Evolutionary conservation across 352 stramenopile species (phyloP).

Genomic region (Lagenidium giganteum): DNA sequence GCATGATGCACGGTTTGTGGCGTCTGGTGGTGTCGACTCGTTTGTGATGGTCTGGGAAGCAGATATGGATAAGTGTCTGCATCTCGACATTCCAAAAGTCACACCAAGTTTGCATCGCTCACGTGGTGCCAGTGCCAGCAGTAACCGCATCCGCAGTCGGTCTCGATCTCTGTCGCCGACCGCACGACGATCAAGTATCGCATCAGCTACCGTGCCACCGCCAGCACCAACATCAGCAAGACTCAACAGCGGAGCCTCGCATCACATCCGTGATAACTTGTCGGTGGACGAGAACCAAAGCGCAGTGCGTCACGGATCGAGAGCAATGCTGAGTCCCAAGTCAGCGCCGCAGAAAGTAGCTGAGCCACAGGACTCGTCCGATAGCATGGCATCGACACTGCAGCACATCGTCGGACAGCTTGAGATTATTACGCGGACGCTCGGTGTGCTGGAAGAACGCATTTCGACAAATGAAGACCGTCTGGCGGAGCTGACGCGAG

Average conservation of each 20-base stretch:
- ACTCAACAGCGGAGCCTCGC: too few relatives aligned
- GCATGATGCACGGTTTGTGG: conserved; percentile 53
- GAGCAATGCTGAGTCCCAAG: too few relatives aligned
- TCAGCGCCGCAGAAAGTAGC: too few relatives aligned
- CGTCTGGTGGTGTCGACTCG: conserved; percentile 67
- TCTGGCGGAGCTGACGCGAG: conserved; percentile 52
- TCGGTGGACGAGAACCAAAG: too few relatives aligned
- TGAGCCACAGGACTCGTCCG: too few relatives aligned
- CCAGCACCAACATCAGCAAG: too few relatives aligned
- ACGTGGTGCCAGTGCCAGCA: background rate
- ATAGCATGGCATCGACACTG: conserved; percentile 51
- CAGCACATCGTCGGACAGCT: conserved; percentile 89
- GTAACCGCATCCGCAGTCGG: conserved; percentile 2
- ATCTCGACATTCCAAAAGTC: conserved; percentile 27
- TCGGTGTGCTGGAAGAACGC: conserved; percentile 79
- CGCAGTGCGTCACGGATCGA: too few relatives aligned
- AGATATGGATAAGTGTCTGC: conserved; percentile 72
- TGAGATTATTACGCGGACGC: conserved; percentile 84
- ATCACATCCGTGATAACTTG: too few relatives aligned
- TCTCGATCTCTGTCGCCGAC: too few relatives aligned
- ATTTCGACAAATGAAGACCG: conserved; percentile 83
- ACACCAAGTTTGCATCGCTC: conserved; percentile 2
- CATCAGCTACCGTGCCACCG: too few relatives aligned
- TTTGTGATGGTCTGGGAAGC: conserved; percentile 86
- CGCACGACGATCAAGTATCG: too few relatives aligned